Percentiles rank a stretch among this genome's conserved stretches.
Conservation (phyloP, 2,329 filamentous ascomycete genomes). For the Pezicula carpinea region DNA sequence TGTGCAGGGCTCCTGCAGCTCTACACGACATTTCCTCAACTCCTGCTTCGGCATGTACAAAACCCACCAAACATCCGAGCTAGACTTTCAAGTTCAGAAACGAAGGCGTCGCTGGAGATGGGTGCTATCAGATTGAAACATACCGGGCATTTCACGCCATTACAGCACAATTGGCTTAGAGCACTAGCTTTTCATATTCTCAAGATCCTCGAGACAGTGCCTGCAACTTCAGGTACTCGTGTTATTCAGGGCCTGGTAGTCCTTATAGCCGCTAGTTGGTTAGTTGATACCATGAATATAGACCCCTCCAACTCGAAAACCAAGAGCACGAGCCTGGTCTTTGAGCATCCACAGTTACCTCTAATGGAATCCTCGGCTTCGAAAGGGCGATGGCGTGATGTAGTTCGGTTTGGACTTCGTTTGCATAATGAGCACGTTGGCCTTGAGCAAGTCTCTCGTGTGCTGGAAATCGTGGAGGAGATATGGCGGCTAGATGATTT, state of each 20-base stretch:
- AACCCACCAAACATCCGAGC: background rate
- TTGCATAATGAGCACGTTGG: constrained; percentile 5
- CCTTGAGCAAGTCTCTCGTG: constrained; percentile 7
- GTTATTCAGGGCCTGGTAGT: constrained; percentile 6
- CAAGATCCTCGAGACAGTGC: constrained; percentile 5
- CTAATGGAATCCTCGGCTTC: background rate
- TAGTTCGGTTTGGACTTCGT: constrained; percentile 1
- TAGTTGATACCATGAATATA: constrained; percentile 1
- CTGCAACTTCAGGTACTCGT: constrained; percentile 7
- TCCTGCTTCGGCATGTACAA: constrained; percentile 3
- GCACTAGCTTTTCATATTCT: constrained; percentile 4
- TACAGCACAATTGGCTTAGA: constrained; percentile 4
- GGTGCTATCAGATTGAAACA: background rate
- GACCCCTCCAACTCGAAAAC: background rate
- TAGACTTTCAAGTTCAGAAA: background rate
- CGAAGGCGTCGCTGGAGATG: background rate
- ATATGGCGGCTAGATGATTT: constrained; percentile 7
- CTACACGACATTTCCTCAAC: constrained; percentile 4
- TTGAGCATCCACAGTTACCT: background rate
- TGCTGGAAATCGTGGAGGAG: constrained; percentile 8
- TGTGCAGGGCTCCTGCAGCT: constrained; percentile 8
- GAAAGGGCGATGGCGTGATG: background rate
- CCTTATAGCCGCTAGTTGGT: constrained; percentile 5
- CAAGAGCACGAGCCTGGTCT: background rate
- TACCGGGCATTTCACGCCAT: background rate